Conservation (phyloP, 148 eudicot species). For the Rhododendron mucronatum region DNA sequence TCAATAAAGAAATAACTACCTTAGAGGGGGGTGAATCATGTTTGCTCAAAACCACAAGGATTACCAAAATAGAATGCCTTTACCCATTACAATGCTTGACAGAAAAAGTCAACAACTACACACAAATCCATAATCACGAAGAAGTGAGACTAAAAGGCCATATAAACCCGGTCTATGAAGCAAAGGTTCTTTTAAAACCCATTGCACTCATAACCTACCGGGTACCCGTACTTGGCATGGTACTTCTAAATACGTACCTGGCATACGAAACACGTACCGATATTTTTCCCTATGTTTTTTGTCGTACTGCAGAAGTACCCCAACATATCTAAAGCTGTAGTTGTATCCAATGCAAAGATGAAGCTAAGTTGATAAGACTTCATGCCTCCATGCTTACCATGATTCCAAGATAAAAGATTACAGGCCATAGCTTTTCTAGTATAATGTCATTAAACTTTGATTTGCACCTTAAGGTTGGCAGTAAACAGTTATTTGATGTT, state of each 20-base stretch:
- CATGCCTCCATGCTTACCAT: too few relatives aligned
- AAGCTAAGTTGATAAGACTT: too few relatives aligned
- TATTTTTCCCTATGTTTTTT: too few relatives aligned
- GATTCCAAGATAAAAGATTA: too few relatives aligned
- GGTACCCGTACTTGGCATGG: neutral
- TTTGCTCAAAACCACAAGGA: neutral
- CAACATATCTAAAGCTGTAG: neutral
- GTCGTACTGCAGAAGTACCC: neutral
- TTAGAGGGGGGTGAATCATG: neutral
- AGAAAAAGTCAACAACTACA: neutral
- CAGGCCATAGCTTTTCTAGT: neutral
- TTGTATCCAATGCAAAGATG: neutral
- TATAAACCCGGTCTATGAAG: neutral
- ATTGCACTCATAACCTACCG: neutral
- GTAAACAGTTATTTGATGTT: too few relatives aligned
- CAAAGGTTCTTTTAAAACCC: neutral
- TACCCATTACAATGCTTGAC: neutral
- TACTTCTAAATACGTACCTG: neutral
- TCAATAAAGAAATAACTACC: neutral
- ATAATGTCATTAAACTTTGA: neutral
- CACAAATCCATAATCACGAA: neutral
- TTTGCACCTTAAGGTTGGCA: neutral
- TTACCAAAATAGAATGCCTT: neutral
- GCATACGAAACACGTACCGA: too few relatives aligned
- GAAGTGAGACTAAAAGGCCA: neutral